A percentile compares a stretch with the other conserved stretches of the same genome.
These are phyloP conservation scores for Haplographium delicatum DNA, from an alignment of 495 filamentous ascomycete genomes.

Conservation along the genomic window DNA sequence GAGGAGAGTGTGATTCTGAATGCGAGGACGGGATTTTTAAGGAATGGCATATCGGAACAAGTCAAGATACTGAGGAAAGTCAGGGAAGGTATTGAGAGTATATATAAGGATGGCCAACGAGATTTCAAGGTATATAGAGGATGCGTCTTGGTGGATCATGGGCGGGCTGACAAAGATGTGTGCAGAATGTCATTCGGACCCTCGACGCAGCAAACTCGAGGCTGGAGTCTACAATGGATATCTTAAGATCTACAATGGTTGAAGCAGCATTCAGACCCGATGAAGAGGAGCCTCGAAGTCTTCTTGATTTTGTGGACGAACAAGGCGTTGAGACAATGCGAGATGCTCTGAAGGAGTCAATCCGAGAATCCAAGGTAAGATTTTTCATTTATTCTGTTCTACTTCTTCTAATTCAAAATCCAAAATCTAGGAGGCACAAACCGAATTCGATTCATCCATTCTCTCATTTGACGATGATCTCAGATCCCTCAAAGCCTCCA, in stretches of 20 bases:
- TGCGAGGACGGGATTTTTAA: slow-evolving; percentile 73
- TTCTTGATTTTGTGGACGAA: slow-evolving; percentile 91
- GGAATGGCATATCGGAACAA: slow-evolving; percentile 67
- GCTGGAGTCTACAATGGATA: slow-evolving; percentile 64
- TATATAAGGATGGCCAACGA: slow-evolving; percentile 40
- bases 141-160: slow-evolving; percentile 1
- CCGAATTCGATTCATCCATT: slow-evolving; percentile 57
- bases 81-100: slow-evolving; percentile 50
- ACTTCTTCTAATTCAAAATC: slow-evolving; percentile 10
- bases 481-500: slow-evolving; percentile 28
- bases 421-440: slow-evolving; percentile 45
- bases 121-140: slow-evolving; percentile 38
- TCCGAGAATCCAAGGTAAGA: slow-evolving; percentile 45
- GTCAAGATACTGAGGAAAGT: slow-evolving; percentile 62
- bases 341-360: slow-evolving; percentile 59
- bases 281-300: slow-evolving; percentile 58
- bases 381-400: not conserved
- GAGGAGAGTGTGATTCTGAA: slow-evolving; percentile 75
- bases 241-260: slow-evolving; percentile 66
- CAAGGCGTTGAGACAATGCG: slow-evolving; percentile 65
- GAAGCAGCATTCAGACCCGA: slow-evolving; percentile 67
- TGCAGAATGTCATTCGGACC: slow-evolving; percentile 52
- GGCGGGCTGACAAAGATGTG: slow-evolving; percentile 2
- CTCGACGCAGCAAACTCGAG: slow-evolving; percentile 71
- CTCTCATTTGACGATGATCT: slow-evolving; percentile 45